Percentiles rank a stretch among this genome's conserved stretches.
phyloP scores from a whole-genome alignment of 495 filamentous ascomycete species.

The Lasiosphaeriaceae sp. region DNA sequence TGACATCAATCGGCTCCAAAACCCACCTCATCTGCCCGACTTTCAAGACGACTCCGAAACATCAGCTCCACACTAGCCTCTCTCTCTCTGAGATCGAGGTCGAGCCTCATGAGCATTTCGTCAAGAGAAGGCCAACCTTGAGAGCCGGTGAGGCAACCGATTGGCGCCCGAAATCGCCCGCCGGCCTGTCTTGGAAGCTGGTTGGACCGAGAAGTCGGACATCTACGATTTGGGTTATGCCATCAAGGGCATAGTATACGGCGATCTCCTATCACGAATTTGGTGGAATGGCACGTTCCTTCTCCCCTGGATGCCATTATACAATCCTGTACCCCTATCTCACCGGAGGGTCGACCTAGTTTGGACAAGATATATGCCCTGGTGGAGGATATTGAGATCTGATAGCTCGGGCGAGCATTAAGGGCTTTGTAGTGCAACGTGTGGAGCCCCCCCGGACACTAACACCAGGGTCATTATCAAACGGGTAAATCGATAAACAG shows the following conservation, averaged over 20 bases:
- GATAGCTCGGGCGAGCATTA: no score
- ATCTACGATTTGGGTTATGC: background rate
- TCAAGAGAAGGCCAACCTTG: constrained; percentile 2
- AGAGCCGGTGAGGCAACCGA: constrained; percentile 24
- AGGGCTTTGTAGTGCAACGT: no score
- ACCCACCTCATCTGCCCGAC: constrained; percentile 1
- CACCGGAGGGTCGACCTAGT: background rate
- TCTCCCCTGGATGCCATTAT: background rate
- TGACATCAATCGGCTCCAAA: constrained; percentile 6
- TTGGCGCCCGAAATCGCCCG: constrained; percentile 8
- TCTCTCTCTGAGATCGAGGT: constrained; percentile 3
- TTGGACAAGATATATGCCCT: background rate
- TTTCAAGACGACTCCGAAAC: constrained; percentile 20
- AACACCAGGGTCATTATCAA: no score
- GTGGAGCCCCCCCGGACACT: no score
- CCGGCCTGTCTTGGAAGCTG: background rate
- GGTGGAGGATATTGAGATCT: background rate
- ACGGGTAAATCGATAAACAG: no score
- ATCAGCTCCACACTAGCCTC: constrained; percentile 9
- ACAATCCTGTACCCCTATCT: background rate
- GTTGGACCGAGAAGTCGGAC: background rate
- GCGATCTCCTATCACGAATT: background rate
- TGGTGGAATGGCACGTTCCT: background rate
- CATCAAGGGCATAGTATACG: constrained; percentile 1
- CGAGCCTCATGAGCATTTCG: background rate